Base-by-base conservation (phyloP, 2,329 filamentous ascomycete species). In the Trichoderma citrinoviride region DNA sequence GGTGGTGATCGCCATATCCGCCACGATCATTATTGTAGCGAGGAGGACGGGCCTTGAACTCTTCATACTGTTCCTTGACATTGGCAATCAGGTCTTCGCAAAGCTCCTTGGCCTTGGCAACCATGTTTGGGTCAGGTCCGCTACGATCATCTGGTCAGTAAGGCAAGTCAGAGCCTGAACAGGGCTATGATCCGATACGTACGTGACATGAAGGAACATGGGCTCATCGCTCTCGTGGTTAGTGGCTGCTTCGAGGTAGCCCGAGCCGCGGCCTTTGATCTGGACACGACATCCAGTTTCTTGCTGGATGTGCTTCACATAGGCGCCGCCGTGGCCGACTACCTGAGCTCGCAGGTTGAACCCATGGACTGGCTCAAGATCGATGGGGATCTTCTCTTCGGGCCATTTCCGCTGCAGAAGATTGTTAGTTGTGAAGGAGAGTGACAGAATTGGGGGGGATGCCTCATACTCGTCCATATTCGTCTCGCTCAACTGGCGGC, bases 281-380 rank as follows among this genome's bases (percentile, higher is more conserved):
- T 99, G 95, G 27, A 99, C 95, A 71, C 94, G 91, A 76, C 95
- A 98, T 67, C 91, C 86, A 15, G 95, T 98, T 78, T 97, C 93
- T 74, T 93, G 89, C 78, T 98, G 95, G 69, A 99, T 98, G 74
- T 97, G 94, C 79, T 99, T 99, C 67, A 99, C 95, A 74, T 98
- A 97, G 49, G 92, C 90, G 66, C 95, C 95, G 37, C 93, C 93
- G 71, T 94, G 91, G 56, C 95, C 95, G 62, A 99, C 95, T 53
- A 99, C 94, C 75, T 98, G 93, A 60, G 95, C 95, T 68, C 95
- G 90, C 54, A 99, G 82, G 74, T 99, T 99, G 80, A 99, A 99
- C 21, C 95, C 95, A 25, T 89, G 92, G 61, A 98, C 87, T 0
- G 94, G 91, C 71, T 98, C 95, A 65, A 99, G 87, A 68, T 88